Evolutionary conservation across 257 asterid species (phyloP), one percentile per base, ranked within the genome.

Genomic region (Solanum virginianum): DNA sequence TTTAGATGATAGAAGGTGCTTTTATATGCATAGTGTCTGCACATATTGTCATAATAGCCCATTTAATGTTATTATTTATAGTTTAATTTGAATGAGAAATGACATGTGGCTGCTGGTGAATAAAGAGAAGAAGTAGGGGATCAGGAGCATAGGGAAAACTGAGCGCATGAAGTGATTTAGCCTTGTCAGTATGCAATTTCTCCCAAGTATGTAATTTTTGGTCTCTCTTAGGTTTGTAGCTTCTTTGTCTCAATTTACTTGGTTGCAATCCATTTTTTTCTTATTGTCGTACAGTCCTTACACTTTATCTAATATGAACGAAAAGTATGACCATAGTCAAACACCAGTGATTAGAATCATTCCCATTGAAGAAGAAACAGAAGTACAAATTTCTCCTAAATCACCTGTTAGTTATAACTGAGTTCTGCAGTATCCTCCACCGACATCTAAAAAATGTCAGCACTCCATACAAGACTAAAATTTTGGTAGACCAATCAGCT

Each of bases 51-150:
- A 16, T 84, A 20, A 80, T 51, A 57, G 82, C n/a, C 59, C 59
- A 7, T 80, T 74, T 7, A 47, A 10, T 81, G 2, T 18, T 20
- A 65, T 59, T 75, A 29, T 82, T 24, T 43, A 74, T 84, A 92
- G 93, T 80, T 92, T 68, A 39, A 51, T 82, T 49, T 89, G 88
- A 69, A 83, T 29, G 1, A 62, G 53, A 11, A 66, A 6, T 92
- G 92, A 92, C 80, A 0, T 1, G 88, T 90, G 68, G 93, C 89
- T 88, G 84, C 88, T 82, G 96, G 96, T 26, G 93, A 91, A 89
- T 92, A 84, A 74, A 91, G 94, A 69, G 70, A 77, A 83, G 93
- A 88, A 55, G 83, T 77, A 32, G 85, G 60, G 71, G 84, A 41
- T 80, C 93, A 85, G 77, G 86, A 26, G 68, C 20, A 39, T 4